Evolutionary conservation across 2,329 filamentous ascomycete species (phyloP).

Genomic region (Xylariaceae sp.): DNA sequence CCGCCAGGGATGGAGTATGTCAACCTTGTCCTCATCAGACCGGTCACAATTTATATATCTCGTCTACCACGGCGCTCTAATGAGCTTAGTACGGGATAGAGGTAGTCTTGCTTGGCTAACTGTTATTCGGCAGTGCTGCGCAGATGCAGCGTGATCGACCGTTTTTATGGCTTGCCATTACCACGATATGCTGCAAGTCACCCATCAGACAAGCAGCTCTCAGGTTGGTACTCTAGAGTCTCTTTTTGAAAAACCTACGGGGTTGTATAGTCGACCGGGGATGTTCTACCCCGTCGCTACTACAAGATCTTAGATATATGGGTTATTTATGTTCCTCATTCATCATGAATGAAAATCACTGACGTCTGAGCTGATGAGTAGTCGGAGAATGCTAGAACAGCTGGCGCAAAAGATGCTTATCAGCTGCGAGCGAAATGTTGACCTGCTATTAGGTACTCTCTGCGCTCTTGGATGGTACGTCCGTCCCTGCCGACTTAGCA

Average conservation of each 20-base stretch:
- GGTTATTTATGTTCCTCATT: not conserved
- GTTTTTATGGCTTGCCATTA: constrained; percentile 49
- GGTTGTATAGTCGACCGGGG: not conserved
- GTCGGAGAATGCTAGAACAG: constrained; percentile 41
- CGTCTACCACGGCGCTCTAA: not conserved
- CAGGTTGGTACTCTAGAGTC: constrained; percentile 6
- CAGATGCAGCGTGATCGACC: constrained; percentile 31
- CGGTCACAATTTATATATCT: not conserved
- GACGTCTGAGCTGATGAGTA: not conserved
- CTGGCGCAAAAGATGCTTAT: constrained; percentile 45
- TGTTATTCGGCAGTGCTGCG: constrained; percentile 19
- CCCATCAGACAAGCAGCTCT: constrained; percentile 39
- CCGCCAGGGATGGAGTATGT: constrained; percentile 22
- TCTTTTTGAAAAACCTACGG: not conserved
- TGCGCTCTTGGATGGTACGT: constrained; percentile 44
- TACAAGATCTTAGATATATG: not conserved
- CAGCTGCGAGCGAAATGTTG: constrained; percentile 47
- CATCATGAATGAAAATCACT: not conserved
- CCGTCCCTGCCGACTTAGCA: not conserved
- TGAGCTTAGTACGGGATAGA: not conserved
- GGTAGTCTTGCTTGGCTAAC: constrained; percentile 11
- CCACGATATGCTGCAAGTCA: constrained; percentile 43
- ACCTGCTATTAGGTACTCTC: constrained; percentile 50
- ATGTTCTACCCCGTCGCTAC: not conserved
- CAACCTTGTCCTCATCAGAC: not conserved